A percentile compares a stretch with the other conserved stretches of the same genome.
phyloP scores from a whole-genome alignment of 305 asterid genomes.

The Ajuga reptans region DNA sequence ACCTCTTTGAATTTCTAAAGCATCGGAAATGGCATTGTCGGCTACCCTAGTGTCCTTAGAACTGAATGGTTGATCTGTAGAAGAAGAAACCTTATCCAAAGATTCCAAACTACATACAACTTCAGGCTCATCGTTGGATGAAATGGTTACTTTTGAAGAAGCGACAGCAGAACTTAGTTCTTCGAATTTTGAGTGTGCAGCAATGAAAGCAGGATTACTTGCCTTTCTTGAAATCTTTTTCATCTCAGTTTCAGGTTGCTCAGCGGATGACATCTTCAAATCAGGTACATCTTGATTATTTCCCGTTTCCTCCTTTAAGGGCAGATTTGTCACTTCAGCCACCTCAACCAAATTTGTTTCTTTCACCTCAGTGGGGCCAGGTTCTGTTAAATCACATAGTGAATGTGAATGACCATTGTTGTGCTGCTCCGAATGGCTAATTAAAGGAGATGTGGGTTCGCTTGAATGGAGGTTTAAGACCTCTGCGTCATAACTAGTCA shows the following conservation, averaged over 20 bases:
- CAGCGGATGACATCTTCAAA: conserved; percentile 19
- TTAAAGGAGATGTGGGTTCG: conserved; percentile 25
- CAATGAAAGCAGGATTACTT: conserved; percentile 75
- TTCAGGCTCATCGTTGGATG: conserved; percentile 35
- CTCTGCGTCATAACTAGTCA: conserved; percentile 32
- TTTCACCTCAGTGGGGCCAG: conserved; percentile 27
- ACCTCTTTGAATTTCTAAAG: conserved; percentile 40
- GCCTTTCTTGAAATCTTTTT: conserved; percentile 44
- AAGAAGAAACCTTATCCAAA: conserved; percentile 32
- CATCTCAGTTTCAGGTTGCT: conserved; percentile 43
- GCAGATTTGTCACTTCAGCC: conserved; percentile 29
- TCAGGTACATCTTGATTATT: conserved; percentile 27
- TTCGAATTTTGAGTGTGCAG: conserved; percentile 82
- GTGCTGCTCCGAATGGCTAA: conserved; percentile 27
- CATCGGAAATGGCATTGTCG: conserved; percentile 35
- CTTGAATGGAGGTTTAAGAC: conserved; percentile 29
- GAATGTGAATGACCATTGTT: conserved; percentile 27
- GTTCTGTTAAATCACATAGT: conserved; percentile 23
- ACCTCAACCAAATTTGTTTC: conserved; percentile 27
- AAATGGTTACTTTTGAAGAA: conserved; percentile 35
- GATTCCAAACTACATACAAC: conserved; percentile 27
- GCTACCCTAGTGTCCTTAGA: conserved; percentile 35
- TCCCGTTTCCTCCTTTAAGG: conserved; percentile 29
- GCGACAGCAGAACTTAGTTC: conserved; percentile 45
- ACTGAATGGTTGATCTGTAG: conserved; percentile 30